Base-by-base conservation (phyloP, 305 asterid genomes). In the Rubia tinctorum region DNA sequence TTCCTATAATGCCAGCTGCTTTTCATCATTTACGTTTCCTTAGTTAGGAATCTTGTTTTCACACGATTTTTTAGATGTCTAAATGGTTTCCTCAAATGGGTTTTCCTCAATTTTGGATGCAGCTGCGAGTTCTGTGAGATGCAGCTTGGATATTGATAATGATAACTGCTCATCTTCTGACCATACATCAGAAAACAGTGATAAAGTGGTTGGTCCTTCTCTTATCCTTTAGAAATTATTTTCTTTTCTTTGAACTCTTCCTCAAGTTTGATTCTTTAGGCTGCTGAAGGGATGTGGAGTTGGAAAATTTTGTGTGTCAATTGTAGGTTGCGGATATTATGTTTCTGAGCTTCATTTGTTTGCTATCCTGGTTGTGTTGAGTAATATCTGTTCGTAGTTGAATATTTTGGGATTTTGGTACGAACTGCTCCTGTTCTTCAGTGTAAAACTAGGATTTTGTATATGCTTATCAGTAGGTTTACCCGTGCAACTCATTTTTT, bases 141-240 rank as follows among this genome's bases (percentile, higher is more conserved):
- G 92, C 78, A 80, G 83, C 75, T 82, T 78, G 84, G 91, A 86
- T 77, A 79, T 79, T 75, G 89, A 86, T 58, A 78, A 80, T 77
- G 88, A 86, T 58, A 78, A 62, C 27, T 70, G 86, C 77, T 72
- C 90, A 60, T 44, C 81, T 76, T 80, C 88, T 8, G 83, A 80
- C 73, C 77, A 71, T 22, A 63, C 88, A 23, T 66, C 75, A 49
- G 84, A 90, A 71, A 80, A 69, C 78, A 62, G 61, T 71, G 79
- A 79, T 69, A 73, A 75, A 73, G 77, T 85, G 91, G 96, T 88
- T 61, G 74, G 80, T 65, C 34, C 68, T 25, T 69, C 44, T 67
- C 11, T 47, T 43, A 58, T 17, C 11, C 23, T 66, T 10, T 59
- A n/a, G 27, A 58, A 55, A 58, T 7, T 58, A 23, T n/a, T n/a